Evolutionary conservation across 2,329 filamentous ascomycete species (phyloP), one percentile per base, ranked within the genome.

Genomic region (Colletotrichum sp.): DNA sequence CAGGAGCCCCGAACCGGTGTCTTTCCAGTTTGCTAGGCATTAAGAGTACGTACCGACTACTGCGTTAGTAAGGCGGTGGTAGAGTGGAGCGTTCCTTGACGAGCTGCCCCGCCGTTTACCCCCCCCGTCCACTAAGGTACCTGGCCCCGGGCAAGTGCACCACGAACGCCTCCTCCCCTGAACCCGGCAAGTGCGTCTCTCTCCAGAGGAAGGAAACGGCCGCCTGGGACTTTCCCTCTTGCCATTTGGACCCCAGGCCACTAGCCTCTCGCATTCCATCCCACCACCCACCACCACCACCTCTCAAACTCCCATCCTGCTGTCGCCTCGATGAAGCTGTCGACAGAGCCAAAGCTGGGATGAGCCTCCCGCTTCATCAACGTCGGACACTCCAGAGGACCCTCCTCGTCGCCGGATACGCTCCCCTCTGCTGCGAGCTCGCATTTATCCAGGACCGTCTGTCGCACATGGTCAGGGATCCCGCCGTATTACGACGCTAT

Each of bases 171-270:
- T 69, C 18, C 57, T 30, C 34, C 70, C 59, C 52, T 73, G 73
- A 69, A 64, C 73, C 73, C 48, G 10, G 57, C 21, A 24, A 24
- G 70, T 75, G 73, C 69, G 64, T 39, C 59, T 30, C n/a, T n/a
- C 18, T 52, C 43, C 34, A 68, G 36, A 64, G 70, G 70, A 75
- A 73, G 73, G 73, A 73, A 75, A 69, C 73, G 70, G 48, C 43
- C 70, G 64, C 34, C 64, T 64, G 73, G 70, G 70, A 64, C 36
- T 73, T 60, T 39, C 59, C 43, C 16, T 73, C 64, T 63, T 75
- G 34, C 63, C 30, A 26, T 63, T 34, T 26, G 39, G 26, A 63
- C 28, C 63, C 68, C 36, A 24, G 57, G 55, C 26, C 28, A 52
- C 16, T 18, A 21, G 66, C 8, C 21, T 21, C 16, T 6, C 43